These are phyloP conservation scores for Piromyces finnis DNA, from an alignment of 192 early-diverging fungal genomes.

Conservation along the genomic window DNA sequence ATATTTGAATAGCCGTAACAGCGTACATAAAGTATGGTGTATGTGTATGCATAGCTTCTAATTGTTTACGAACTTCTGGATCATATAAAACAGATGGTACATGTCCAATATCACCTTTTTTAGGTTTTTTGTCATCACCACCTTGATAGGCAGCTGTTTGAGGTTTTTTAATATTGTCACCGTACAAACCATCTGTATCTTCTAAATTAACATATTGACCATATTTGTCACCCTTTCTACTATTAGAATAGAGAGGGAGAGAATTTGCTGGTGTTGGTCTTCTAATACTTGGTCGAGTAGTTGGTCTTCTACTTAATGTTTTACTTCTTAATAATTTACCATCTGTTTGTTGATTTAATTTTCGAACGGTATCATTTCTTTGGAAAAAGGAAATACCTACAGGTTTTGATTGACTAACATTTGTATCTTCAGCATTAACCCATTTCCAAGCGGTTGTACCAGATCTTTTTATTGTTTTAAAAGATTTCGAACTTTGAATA, in stretches of 20 bases:
- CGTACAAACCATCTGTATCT: neutral
- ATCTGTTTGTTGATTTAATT: neutral
- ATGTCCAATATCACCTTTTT: constrained; percentile 1
- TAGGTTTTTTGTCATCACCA: neutral
- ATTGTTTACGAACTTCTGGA: constrained; percentile 18
- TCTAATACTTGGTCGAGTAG: neutral
- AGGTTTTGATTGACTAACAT: neutral
- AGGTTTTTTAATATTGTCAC: neutral
- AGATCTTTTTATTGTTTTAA: neutral
- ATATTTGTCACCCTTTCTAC: neutral
- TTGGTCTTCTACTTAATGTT: neutral
- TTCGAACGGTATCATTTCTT: neutral
- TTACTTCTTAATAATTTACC: neutral
- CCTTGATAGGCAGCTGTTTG: neutral
- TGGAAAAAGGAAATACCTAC: neutral
- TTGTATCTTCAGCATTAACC: neutral
- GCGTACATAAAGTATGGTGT: constrained; percentile 21
- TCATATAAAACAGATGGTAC: constrained; percentile 13
- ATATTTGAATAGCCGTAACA: constrained; percentile 16
- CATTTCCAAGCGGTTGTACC: neutral
- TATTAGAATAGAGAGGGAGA: neutral
- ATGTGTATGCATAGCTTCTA: constrained; percentile 17
- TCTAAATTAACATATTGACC: neutral
- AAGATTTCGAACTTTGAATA: too few relatives aligned
- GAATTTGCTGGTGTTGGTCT: neutral